Base-by-base conservation (phyloP, 2,329 filamentous ascomycete genomes). In the Penicillium palitans region DNA sequence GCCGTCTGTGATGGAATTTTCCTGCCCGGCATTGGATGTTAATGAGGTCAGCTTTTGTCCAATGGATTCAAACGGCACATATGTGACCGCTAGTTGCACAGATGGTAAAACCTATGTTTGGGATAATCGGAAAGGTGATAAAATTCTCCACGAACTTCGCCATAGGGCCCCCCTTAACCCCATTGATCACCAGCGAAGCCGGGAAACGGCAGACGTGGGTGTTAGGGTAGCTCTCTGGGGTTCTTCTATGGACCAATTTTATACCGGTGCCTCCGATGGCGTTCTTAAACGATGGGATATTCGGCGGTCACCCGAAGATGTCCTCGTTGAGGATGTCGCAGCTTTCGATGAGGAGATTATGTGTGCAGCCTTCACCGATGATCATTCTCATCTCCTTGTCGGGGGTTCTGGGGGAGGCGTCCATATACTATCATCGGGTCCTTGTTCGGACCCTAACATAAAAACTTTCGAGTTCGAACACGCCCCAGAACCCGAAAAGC, bases 251-350 rank as follows among this genome's bases (percentile, higher is more conserved):
- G 77, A 78, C 7, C 75, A 83, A 1, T 75, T 87, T 9, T 86
- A 83, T 68, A 85, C 82, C 25, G 85, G 84, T 17, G 83, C 82
- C 6, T 86, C 84, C 5, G 85, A 88, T 66, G 85, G 85, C 3
- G 72, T 82, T 0, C 72, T 88, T 40, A 86, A 86, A 59, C 74
- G 76, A 3, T 88, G 85, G 85, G 80, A 87, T 66, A 80, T 85
- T 2, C 79, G 81, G 45, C 76, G 77, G 10, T 76, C 82, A 1
- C 69, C 77, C 0, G 76, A 82, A 45, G 79, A 86, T 68, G 78
- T 77, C 0, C 77, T 81, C 35, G 70, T 85, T 24, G 74, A 78
- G n/a, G 79, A 87, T 58, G 70, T 83, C 1, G 75, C 78, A 1
- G 74, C 70, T 0, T 72, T 84, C 10, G 66, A 78, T 5, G 81